Conservation (phyloP, 192 early-diverging fungal genomes). For the Kappamyces sp. region DNA sequence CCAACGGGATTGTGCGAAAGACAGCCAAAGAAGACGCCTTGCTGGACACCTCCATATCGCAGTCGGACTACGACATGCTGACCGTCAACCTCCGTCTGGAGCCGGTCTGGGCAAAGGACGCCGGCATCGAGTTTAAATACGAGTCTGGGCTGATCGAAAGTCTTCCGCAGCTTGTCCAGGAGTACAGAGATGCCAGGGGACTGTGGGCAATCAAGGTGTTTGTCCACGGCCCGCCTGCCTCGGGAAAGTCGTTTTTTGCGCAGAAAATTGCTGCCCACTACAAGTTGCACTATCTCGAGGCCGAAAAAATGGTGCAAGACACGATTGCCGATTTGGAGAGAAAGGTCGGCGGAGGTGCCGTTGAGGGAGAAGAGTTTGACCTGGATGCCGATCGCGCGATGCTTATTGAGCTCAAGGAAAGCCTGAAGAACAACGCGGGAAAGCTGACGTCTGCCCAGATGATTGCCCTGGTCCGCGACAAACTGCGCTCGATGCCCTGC, state of each 20-base stretch:
- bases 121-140: constrained; percentile 57
- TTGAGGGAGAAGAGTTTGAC: constrained; percentile 40
- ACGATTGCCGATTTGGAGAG: constrained; percentile 38
- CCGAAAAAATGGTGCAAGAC: constrained; percentile 42
- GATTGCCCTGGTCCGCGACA: constrained; percentile 45
- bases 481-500: constrained; percentile 55
- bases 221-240: constrained; percentile 52
- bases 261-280: constrained; percentile 43
- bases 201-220: constrained; percentile 46
- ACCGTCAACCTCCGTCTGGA: constrained; percentile 49
- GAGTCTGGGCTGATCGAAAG: constrained; percentile 55
- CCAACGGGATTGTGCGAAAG: constrained; percentile 46
- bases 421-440: constrained; percentile 38
- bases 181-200: constrained; percentile 57
- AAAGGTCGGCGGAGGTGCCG: constrained; percentile 19
- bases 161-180: constrained; percentile 42
- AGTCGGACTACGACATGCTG: constrained; percentile 52
- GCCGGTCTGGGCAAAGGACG: constrained; percentile 50
- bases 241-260: constrained; percentile 46
- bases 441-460: constrained; percentile 40
- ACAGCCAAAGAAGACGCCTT: constrained; percentile 48
- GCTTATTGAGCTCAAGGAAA: constrained; percentile 49
- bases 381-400: constrained; percentile 47
- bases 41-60: constrained; percentile 40
- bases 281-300: constrained; percentile 46